Evolutionary conservation across 148 eudicot genomes (phyloP), one percentile per base, ranked within the genome.

Genomic region (Drosera capensis): DNA sequence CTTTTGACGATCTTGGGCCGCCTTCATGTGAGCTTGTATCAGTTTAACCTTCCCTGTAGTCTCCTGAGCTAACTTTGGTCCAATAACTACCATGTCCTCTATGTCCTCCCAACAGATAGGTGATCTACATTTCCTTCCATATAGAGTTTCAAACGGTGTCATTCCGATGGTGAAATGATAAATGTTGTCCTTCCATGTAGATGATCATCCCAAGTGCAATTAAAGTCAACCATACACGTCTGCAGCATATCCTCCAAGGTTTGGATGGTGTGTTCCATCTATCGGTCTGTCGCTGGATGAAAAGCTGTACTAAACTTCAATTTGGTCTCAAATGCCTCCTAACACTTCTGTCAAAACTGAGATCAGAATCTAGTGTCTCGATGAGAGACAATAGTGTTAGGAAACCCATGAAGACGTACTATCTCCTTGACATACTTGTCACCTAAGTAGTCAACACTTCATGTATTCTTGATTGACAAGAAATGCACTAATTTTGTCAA

Each of bases 181-280:
- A 20, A 5, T 28, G 8, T 9, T 28, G 20, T 28, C 18, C 16
- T n/a, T 20, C 46, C 16, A 42, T 17, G 22, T 12, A 42, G 3
- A 16, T 13, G 3, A 2, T 46, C 34, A 14, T 20, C 51, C 51
- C 38, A 47, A 47, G 7, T 26, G 0, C 38, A 36, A 7, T 15
- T 0, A 7, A 47, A 7, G 3, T 47, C 37, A 1, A 47, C 0
- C 38, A 28, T 14, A 14, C 36, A 47, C 1, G 1, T 14, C 13
- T 22, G 8, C 2, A 47, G 14, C 51, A 28, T 47, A 30, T 26
- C 51, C 22, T 47, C 38, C 1, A 47, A 15, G 19, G 23, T 47
- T 11, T 47, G 20, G 3, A 47, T 26, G 1, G 21, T 30, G n/a
- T 11, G 23, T 20, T 23, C 20, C 2, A 20, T 1, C 19, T 46